Evolutionary conservation across 2,329 filamentous ascomycete species (phyloP).

Genomic region (Paramyrothecium roridum): DNA sequence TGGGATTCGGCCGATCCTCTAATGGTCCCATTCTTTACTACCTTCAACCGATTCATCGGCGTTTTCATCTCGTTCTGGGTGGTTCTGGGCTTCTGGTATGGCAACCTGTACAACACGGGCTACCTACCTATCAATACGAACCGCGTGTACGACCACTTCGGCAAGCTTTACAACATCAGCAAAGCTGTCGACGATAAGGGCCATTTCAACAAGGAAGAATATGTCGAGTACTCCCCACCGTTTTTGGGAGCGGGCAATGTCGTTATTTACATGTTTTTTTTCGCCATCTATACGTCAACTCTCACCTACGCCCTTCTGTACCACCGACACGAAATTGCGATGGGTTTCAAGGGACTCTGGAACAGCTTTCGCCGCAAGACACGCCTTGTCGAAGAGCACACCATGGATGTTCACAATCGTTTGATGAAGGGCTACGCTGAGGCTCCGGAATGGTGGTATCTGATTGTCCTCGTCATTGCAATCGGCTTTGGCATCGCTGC

Average conservation of each 20-base stretch:
- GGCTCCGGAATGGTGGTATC: conserved; percentile 55
- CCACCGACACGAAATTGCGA: conserved; percentile 47
- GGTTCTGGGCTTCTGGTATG: conserved; percentile 55
- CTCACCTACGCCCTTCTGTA: conserved; percentile 49
- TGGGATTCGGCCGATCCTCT: conserved; percentile 41
- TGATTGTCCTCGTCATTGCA: conserved; percentile 36
- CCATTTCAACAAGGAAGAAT: conserved; percentile 42
- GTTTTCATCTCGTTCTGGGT: conserved; percentile 53
- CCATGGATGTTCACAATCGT: conserved; percentile 44
- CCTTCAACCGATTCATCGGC: conserved; percentile 60
- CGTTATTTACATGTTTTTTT: conserved; percentile 53
- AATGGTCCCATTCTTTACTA: conserved; percentile 54
- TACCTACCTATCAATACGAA: conserved; percentile 54
- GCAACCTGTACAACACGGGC: conserved; percentile 53
- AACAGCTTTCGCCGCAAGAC: conserved; percentile 41
- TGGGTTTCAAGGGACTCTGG: conserved; percentile 45
- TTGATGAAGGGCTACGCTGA: conserved; percentile 45
- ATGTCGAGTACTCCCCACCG: conserved; percentile 48
- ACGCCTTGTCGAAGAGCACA: conserved; percentile 26
- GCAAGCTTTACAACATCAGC: conserved; percentile 43
- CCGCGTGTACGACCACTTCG: conserved; percentile 47
- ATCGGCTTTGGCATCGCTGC: conserved; percentile 43
- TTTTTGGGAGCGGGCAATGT: conserved; percentile 48
- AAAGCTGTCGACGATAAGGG: conserved; percentile 36
- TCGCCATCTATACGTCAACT: conserved; percentile 50